phyloP scores from a whole-genome alignment of 2,329 filamentous ascomycete genomes.

The Zymoseptoria passerinii region DNA sequence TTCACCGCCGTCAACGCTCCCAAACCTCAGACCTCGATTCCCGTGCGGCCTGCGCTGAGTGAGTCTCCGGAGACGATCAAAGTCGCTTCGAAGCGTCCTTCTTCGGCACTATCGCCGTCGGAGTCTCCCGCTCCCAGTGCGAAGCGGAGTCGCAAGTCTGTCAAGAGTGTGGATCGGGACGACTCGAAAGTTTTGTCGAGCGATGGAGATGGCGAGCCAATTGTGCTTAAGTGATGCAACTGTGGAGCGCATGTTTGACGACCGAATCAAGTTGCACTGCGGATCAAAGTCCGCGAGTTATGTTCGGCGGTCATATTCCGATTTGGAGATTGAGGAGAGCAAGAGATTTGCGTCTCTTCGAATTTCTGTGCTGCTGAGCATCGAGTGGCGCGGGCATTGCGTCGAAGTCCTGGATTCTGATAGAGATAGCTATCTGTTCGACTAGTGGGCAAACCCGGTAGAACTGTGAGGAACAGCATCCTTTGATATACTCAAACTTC shows the following conservation, averaged over 20 bases:
- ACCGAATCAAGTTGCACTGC: no score
- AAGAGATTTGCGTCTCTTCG: not conserved
- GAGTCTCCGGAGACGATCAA: constrained; percentile 7
- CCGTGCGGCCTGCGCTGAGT: not conserved
- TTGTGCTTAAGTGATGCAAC: not conserved
- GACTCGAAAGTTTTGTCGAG: not conserved
- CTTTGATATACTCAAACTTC: not conserved
- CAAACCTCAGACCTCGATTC: not conserved
- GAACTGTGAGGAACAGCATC: not conserved
- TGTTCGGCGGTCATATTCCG: not conserved
- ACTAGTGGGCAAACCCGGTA: not conserved
- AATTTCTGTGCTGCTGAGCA: not conserved
- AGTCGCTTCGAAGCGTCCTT: constrained; percentile 2
- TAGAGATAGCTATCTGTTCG: not conserved
- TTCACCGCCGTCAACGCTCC: constrained; percentile 3
- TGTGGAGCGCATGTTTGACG: not conserved
- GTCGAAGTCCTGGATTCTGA: not conserved
- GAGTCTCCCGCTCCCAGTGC: not conserved
- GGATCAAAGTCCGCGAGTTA: not conserved
- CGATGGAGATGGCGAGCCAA: not conserved
- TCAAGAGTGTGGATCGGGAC: not conserved
- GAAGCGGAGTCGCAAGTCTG: not conserved
- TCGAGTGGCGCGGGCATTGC: not conserved
- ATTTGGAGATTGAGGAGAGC: not conserved
- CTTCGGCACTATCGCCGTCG: not conserved